Evolutionary conservation across 805 yeast species (phyloP), one percentile per base, ranked within the genome.

Genomic region (Kodamaea fukazawae): DNA sequence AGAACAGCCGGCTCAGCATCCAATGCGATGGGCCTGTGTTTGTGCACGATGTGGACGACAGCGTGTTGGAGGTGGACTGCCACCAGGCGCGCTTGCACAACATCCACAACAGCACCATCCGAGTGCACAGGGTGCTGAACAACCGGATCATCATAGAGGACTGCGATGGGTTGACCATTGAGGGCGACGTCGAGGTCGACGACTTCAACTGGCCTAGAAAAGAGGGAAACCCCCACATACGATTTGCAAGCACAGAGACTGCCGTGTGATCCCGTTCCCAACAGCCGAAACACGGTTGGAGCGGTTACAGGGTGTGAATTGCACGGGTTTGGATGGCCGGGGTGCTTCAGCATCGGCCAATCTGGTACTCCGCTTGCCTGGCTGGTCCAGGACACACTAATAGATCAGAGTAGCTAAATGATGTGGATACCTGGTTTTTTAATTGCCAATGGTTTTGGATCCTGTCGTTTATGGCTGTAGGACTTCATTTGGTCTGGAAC

Each of bases 21-120:
- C 29, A 40, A 2, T 49, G 56, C 31, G 42, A 46, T 1, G 72
- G 71, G 11, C 65, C 71, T 3, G 49, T 66, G 1, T 57, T 57
- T 35, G 36, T 60, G 8, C 61, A 57, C 18, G 52, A 54, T 29
- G 18, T 60, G 14, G 11, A 11, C 7, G 36, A 59, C 31, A 38
- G 48, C 16, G 36, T 51, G 3, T 28, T 63, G 6, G 29, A 47
- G 9, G 16, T 60, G 8, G 37, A 42, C 17, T 58, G 65, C 35
- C 68, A 64, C 43, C 70, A 64, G 44, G 44, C 53, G 23, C 36
- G 70, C 20, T 41, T 63, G 25, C 67, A 60, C 39, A 46, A 53
- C 18, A 36, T 55, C 3, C 30, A 22, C 4, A 38, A 53, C 34
- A 46, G 53, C 22, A 31, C 32, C 7, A 38, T 50, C 4, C 40